Evolutionary conservation across 192 early-diverging fungal genomes (phyloP).

Genomic region (Podila clonocystis): DNA sequence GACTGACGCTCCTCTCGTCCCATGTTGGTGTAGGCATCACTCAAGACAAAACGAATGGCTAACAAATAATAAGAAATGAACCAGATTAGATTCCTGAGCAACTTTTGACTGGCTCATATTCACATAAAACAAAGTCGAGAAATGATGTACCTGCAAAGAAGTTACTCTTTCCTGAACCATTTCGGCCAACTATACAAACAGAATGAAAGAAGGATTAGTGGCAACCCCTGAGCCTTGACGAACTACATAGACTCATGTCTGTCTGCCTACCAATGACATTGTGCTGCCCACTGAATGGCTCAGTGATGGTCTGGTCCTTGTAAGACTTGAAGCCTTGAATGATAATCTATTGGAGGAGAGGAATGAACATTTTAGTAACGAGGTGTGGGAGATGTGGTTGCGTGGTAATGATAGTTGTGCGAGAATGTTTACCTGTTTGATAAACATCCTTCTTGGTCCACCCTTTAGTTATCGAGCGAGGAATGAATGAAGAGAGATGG

Average conservation of each 20-base stretch:
- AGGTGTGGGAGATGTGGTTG: background rate
- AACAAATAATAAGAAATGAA: background rate
- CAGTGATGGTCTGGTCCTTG: slow-evolving; percentile 94
- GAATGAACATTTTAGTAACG: background rate
- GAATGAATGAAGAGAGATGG: background rate
- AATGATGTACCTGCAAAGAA: slow-evolving; percentile 88
- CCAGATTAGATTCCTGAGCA: background rate
- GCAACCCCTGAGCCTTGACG: too few species aligned
- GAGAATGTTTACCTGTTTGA: slow-evolving; percentile 41
- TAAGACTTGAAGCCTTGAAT: slow-evolving; percentile 99
- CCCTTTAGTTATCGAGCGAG: too few species aligned
- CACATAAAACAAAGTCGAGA: background rate
- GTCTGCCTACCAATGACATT: slow-evolving; percentile 88
- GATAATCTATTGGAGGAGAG: slow-evolving; percentile 68
- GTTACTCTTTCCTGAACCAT: slow-evolving; percentile 98
- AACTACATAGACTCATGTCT: background rate
- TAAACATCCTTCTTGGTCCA: slow-evolving; percentile 28
- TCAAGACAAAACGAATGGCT: slow-evolving; percentile 96
- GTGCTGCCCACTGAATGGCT: slow-evolving; percentile 91
- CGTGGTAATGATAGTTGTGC: background rate
- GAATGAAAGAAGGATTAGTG: background rate
- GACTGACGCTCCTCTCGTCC: slow-evolving; percentile 93
- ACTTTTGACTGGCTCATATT: background rate
- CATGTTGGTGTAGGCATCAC: slow-evolving; percentile 96
- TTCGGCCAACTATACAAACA: slow-evolving; percentile 79